Percentiles rank a stretch among this genome's conserved stretches.
Evolutionary conservation across 2,329 filamentous ascomycete genomes (phyloP).

Genomic region (Calonectria multiphialidica): DNA sequence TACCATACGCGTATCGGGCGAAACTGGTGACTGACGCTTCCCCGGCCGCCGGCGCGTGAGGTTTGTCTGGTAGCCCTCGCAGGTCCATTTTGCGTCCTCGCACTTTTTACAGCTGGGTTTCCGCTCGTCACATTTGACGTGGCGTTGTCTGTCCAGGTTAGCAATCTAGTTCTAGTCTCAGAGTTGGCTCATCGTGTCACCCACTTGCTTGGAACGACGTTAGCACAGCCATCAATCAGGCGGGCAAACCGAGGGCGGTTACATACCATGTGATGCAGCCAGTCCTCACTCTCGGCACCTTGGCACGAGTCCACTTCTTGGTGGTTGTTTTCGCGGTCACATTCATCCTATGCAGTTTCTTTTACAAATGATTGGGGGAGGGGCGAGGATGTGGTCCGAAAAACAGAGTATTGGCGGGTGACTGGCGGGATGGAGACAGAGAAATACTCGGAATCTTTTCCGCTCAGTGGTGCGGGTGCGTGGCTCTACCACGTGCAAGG

Average conservation of each 20-base stretch:
- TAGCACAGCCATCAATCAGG: not conserved
- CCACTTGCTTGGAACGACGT: not conserved
- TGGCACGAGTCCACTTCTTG: slow-evolving; percentile 3
- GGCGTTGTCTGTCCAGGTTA: not conserved
- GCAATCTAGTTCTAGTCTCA: not conserved
- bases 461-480: not conserved
- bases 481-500: no score
- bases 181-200: not conserved
- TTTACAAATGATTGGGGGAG: not conserved
- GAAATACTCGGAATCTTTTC: not conserved
- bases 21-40: not conserved
- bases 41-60: not conserved
- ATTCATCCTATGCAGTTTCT: not conserved
- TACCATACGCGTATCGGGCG: not conserved
- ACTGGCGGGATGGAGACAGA: no score
- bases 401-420: not conserved
- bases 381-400: not conserved
- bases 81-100: not conserved
- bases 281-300: not conserved
- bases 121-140: slow-evolving; percentile 1
- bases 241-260: not conserved
- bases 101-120: not conserved
- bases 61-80: not conserved
- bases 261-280: slow-evolving; percentile 1
- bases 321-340: not conserved